Evolutionary conservation across 78 protist genomes (phyloP).

Genomic region (Guillardia theta): DNA sequence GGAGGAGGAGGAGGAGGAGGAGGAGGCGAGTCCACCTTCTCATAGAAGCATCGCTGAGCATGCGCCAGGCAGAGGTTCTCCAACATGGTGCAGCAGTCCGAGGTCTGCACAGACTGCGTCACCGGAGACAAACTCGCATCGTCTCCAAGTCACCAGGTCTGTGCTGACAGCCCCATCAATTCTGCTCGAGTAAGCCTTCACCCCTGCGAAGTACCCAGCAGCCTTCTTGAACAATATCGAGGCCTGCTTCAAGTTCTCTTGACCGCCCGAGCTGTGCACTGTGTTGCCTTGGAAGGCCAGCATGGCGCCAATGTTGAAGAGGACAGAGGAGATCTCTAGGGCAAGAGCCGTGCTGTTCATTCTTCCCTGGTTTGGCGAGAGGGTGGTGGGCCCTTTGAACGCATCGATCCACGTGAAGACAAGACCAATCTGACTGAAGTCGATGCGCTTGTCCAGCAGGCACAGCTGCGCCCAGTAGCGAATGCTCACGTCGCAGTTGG

Average conservation of each 20-base stretch:
- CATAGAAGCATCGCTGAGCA: slow-evolving; percentile 10
- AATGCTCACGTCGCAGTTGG: neutral
- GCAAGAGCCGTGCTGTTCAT: neutral
- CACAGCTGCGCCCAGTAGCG: neutral
- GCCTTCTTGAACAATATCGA: neutral
- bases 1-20: too few relatives aligned
- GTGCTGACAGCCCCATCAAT: neutral
- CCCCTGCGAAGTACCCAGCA: neutral
- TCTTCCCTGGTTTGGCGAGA: neutral
- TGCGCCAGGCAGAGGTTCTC: neutral
- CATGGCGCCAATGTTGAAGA: neutral
- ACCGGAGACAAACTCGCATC: too few relatives aligned
- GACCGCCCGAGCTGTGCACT: neutral
- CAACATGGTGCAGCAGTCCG: neutral
- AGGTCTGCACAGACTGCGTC: too few relatives aligned
- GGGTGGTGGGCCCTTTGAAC: neutral
- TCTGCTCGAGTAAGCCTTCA: neutral
- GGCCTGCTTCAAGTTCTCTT: neutral
- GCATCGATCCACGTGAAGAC: neutral
- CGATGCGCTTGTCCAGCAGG: neutral
- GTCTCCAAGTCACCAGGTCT: too few relatives aligned
- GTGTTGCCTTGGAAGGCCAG: neutral
- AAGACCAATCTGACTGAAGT: neutral
- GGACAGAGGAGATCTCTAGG: neutral
- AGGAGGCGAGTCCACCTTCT: neutral